Conservation (phyloP, 805 yeast species). For the Priceomyces carsonii region DNA sequence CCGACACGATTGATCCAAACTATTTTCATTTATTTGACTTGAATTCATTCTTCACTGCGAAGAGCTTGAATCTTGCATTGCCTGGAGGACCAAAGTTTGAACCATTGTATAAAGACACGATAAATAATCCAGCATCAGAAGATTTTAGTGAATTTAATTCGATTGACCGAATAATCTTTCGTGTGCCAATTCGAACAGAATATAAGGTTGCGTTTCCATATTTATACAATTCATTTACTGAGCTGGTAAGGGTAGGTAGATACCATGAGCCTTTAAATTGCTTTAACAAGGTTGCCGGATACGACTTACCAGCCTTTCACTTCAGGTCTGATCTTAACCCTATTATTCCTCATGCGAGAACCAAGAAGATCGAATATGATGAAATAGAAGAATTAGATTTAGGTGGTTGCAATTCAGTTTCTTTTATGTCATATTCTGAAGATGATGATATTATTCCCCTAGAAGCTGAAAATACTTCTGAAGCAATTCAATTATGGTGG, state of each 20-base stretch:
- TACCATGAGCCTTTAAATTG: constrained; percentile 66
- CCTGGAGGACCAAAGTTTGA: constrained; percentile 98
- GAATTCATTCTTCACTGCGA: constrained; percentile 83
- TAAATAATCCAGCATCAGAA: constrained; percentile 59
- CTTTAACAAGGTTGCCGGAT: constrained; percentile 35
- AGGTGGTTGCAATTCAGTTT: constrained; percentile 9
- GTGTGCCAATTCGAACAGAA: constrained; percentile 78
- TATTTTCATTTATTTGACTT: constrained; percentile 73
- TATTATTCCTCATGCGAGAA: constrained; percentile 31
- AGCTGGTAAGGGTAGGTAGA: constrained; percentile 60
- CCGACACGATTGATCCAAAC: constrained; percentile 59
- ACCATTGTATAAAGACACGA: constrained; percentile 66
- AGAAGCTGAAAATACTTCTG: constrained; percentile 44
- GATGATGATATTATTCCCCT: constrained; percentile 15
- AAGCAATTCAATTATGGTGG: constrained; percentile 68
- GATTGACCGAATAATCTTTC: constrained; percentile 80
- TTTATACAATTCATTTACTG: constrained; percentile 75
- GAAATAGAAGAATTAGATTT: constrained; percentile 35
- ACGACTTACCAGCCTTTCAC: constrained; percentile 48
- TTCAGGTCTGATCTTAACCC: constrained; percentile 60
- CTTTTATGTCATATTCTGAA: constrained; percentile 31
- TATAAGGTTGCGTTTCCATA: constrained; percentile 85
- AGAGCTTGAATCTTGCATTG: constrained; percentile 79
- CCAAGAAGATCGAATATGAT: constrained; percentile 21
- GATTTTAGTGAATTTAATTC: constrained; percentile 91